Evolutionary conservation across 805 yeast genomes (phyloP), one percentile per base, ranked within the genome.

Genomic region (Maudiozyma barnettii): DNA sequence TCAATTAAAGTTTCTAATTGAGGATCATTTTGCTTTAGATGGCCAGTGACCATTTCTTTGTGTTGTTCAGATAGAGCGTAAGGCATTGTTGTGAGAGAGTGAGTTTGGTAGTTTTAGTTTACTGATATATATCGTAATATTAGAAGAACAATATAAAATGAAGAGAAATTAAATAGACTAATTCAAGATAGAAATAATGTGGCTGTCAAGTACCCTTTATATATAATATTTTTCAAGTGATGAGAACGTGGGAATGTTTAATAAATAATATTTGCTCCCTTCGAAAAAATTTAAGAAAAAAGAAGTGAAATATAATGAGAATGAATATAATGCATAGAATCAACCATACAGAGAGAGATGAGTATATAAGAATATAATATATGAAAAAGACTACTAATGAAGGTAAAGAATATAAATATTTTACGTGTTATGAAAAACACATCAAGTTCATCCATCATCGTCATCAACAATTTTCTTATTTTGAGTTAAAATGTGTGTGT

Each of bases 51-150:
- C 69, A 84, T 71, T 45, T 76, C 73, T 66, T 76, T 75, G 66
- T 84, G 89, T 43, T 77, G 63, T 53, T 79, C 73, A 35, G 89
- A 79, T 55, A 84, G 72, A 41, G 89, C 84, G 75, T 84, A 83
- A 46, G 71, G 64, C 74, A 70, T 69, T 50, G 40, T 48, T 29
- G 9, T n/a, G 12, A 12, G 22, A 36, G 18, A 4, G 20, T 31
- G 39, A 14, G 16, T 14, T 10, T 10, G 3, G 16, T 16, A 18
- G 16, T 33, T n/a, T n/a, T 33, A 33, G 4, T n/a, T 5, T 33
- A 33, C 16, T 26, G 4, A 6, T 3, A 9, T 3, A 26, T 6
- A 4, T 26, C 8, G 30, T 26, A 26, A 26, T 26, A 26, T 3
- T n/a, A n/a, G n/a, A n/a, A 26, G 10, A 26, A 26, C 30, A 26